These are phyloP conservation scores for Pharnaceum exiguum DNA, from an alignment of 148 eudicot species.

Conservation along the genomic window DNA sequence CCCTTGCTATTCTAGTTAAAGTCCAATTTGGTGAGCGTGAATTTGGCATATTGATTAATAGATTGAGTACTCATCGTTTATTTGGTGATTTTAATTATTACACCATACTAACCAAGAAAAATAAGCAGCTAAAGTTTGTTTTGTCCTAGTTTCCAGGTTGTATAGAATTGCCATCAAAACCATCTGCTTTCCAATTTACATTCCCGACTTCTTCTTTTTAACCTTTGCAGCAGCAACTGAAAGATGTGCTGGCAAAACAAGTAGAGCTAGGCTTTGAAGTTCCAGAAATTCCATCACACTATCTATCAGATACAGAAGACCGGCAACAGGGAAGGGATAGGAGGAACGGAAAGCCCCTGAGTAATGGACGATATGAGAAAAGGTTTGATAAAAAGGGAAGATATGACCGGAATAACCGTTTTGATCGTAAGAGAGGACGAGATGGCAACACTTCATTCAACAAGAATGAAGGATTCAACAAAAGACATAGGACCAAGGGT, in stretches of 20 bases:
- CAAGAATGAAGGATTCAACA: slow-evolving; percentile 14
- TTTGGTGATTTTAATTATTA: no score
- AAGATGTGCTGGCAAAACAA: slow-evolving; percentile 83
- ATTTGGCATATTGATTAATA: no score
- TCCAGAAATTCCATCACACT: slow-evolving; percentile 81
- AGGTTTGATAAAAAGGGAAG: slow-evolving; percentile 48
- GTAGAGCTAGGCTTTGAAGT: slow-evolving; percentile 90
- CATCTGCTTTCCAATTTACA: no score
- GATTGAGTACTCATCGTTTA: no score
- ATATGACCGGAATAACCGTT: slow-evolving; percentile 29
- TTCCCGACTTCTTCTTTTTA: no score
- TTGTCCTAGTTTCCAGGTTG: no score
- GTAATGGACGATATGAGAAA: slow-evolving; percentile 51
- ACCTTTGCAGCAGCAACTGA: slow-evolving; percentile 98
- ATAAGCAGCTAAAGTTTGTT: no score
- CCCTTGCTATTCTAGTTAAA: no score
- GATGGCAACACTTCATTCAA: slow-evolving; percentile 25
- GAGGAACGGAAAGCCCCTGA: slow-evolving; percentile 20
- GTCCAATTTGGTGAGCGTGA: no score
- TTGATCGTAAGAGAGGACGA: slow-evolving; percentile 21
- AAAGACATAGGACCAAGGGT: slow-evolving; percentile 23
- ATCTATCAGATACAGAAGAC: slow-evolving; percentile 53
- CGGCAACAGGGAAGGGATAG: slow-evolving; percentile 27
- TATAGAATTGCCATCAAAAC: no score
- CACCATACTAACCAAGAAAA: no score